Conservation (phyloP, 352 stramenopile species). For the Pythium pyrilobum region DNA sequence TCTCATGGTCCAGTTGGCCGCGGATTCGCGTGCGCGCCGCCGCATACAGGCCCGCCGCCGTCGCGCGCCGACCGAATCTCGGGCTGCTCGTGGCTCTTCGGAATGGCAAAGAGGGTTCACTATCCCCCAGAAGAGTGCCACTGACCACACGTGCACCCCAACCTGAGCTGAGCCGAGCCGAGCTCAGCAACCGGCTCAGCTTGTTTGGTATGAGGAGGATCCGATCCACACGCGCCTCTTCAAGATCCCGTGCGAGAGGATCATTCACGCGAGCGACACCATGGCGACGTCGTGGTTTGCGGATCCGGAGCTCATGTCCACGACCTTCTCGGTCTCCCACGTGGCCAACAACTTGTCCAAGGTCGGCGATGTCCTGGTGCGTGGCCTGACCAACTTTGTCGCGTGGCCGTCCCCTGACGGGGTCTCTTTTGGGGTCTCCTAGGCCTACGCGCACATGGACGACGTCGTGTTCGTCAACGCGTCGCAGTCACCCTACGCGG, state of each 20-base stretch:
- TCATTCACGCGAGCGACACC: neutral
- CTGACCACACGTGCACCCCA: no score
- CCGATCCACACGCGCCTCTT: neutral
- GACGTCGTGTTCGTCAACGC: conserved; percentile 22
- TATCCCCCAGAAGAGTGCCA: no score
- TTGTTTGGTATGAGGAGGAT: no score
- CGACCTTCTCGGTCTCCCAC: conserved; percentile 27
- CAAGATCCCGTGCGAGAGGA: neutral
- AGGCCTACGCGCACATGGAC: conserved; percentile 23
- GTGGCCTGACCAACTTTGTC: neutral
- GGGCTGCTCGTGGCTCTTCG: no score
- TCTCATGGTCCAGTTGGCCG: no score
- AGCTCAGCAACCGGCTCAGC: no score
- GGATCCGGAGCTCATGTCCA: conserved; percentile 18
- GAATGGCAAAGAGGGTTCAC: no score
- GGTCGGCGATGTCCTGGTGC: conserved; percentile 18
- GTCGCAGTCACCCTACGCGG: conserved; percentile 15
- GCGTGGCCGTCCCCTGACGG: no score
- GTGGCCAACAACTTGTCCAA: conserved; percentile 23
- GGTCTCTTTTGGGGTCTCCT: neutral
- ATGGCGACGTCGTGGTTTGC: conserved; percentile 19
- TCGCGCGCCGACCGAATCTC: no score
- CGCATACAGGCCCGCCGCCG: no score
- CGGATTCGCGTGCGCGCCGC: no score
- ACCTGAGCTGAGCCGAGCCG: no score